A percentile compares a stretch with the other conserved stretches of the same genome.
These are phyloP conservation scores for Cadophora sp. DNA, from an alignment of 2,329 filamentous ascomycete genomes.

Conservation along the genomic window DNA sequence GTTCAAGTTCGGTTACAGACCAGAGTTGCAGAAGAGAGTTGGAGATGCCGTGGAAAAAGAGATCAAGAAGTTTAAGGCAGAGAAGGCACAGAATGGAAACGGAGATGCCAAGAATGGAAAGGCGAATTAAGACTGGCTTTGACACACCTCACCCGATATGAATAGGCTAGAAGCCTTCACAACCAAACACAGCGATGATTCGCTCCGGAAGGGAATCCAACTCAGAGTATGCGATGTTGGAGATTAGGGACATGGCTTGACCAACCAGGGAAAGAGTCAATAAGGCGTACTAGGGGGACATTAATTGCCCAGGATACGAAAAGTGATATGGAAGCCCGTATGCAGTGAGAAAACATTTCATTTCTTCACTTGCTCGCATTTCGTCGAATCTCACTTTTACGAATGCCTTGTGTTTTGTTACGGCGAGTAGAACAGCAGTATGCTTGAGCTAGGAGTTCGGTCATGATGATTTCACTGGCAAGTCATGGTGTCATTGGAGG, in stretches of 20 bases:
- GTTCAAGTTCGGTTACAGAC: constrained; percentile 89
- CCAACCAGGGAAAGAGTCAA: background rate
- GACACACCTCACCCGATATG: background rate
- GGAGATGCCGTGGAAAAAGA: constrained; percentile 78
- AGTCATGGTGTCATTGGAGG: background rate
- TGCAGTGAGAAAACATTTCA: constrained; percentile 18
- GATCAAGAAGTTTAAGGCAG: constrained; percentile 73
- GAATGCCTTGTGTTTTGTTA: background rate
- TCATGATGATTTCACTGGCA: background rate
- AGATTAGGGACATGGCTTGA: background rate
- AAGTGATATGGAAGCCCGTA: background rate
- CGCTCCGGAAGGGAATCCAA: background rate
- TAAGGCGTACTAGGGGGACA: background rate
- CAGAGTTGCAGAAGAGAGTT: constrained; percentile 82
- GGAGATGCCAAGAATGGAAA: constrained; percentile 57
- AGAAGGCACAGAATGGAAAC: constrained; percentile 51
- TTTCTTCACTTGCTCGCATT: background rate
- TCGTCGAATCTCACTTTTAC: constrained; percentile 2
- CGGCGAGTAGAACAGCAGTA: constrained; percentile 5
- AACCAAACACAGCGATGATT: background rate
- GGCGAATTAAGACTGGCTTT: constrained; percentile 47
- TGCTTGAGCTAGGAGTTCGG: constrained; percentile 2
- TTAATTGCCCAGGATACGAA: background rate
- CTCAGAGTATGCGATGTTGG: background rate
- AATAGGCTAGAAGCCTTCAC: constrained; percentile 2